phyloP scores from a whole-genome alignment of 139 green algal species.

The Deuterostichococcus epilithicus region DNA sequence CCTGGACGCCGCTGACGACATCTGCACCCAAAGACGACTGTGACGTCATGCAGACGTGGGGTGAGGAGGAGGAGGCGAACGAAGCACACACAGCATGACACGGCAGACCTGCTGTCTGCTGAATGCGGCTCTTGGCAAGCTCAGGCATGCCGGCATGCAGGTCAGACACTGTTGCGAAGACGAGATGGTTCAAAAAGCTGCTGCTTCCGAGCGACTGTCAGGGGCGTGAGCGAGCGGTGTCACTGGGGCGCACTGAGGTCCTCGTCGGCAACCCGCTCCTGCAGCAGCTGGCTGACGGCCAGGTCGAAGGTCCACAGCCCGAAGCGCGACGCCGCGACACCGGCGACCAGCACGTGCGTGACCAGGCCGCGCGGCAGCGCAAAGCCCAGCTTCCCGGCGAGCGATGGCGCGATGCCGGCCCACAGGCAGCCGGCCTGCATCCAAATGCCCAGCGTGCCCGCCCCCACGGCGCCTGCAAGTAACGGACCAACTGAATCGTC shows the following conservation, averaged over 20 bases:
- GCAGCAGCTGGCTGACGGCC: slow-evolving; percentile 73
- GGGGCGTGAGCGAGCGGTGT: neutral
- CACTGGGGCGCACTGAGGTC: slow-evolving; percentile 40
- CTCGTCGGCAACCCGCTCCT: slow-evolving; percentile 43
- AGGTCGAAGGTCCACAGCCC: slow-evolving; percentile 85
- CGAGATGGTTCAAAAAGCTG: slow-evolving; percentile 10
- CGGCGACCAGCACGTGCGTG: slow-evolving; percentile 50
- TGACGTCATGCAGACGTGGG: neutral
- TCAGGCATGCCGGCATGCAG: neutral
- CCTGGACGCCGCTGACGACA: slow-evolving; percentile 71
- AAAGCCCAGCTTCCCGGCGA: slow-evolving; percentile 9
- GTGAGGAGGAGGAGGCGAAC: neutral
- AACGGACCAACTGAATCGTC: no score
- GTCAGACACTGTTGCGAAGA: no score
- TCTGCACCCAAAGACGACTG: slow-evolving; percentile 28
- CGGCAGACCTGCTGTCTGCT: neutral
- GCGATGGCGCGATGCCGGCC: slow-evolving; percentile 7
- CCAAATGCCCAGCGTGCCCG: slow-evolving; percentile 40
- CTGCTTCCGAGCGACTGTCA: slow-evolving; percentile 2
- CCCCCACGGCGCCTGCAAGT: slow-evolving; percentile 23
- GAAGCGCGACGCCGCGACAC: slow-evolving; percentile 61
- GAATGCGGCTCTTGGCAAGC: neutral
- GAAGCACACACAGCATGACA: neutral
- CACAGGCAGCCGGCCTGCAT: slow-evolving; percentile 49
- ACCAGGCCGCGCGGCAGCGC: slow-evolving; percentile 6